A percentile compares a stretch with the other conserved stretches of the same genome.
Conservation (phyloP, 2,329 filamentous ascomycete genomes). For the Metarhizium anisopliae region DNA sequence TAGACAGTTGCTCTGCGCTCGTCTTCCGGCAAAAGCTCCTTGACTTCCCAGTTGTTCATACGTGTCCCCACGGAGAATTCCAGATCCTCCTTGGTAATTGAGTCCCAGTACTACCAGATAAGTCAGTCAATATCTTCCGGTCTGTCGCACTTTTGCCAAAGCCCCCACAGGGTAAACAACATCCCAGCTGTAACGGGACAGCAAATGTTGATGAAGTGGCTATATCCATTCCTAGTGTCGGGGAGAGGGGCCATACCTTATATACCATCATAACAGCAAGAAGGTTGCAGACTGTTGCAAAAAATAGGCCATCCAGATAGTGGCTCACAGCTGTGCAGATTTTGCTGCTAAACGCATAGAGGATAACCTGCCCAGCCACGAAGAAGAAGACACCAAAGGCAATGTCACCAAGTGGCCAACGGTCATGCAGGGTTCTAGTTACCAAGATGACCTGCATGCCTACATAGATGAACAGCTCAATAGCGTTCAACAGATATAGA, state of each 20-base stretch:
- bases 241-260: slow-evolving; percentile 51
- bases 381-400: slow-evolving; percentile 87
- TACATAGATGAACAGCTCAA: slow-evolving; percentile 79
- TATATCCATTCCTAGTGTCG: not conserved
- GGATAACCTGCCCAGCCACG: slow-evolving; percentile 79
- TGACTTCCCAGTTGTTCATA: slow-evolving; percentile 97
- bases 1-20: slow-evolving; percentile 68
- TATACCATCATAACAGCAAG: slow-evolving; percentile 99
- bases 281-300: slow-evolving; percentile 88
- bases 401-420: slow-evolving; percentile 92
- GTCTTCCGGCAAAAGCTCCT: slow-evolving; percentile 77
- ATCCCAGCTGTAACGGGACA: not conserved
- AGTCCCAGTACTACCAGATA: slow-evolving; percentile 81
- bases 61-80: slow-evolving; percentile 95
- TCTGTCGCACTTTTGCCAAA: not conserved
- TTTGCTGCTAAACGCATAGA: slow-evolving; percentile 79
- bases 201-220: not conserved
- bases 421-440: slow-evolving; percentile 80
- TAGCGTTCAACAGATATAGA: slow-evolving; percentile 80
- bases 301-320: slow-evolving; percentile 90
- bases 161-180: not conserved
- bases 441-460: slow-evolving; percentile 85
- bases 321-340: slow-evolving; percentile 83
- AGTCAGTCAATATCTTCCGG: not conserved
- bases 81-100: slow-evolving; percentile 94